Evolutionary conservation across 139 green algal species (phyloP).

Genomic region (Chlorella sp.): DNA sequence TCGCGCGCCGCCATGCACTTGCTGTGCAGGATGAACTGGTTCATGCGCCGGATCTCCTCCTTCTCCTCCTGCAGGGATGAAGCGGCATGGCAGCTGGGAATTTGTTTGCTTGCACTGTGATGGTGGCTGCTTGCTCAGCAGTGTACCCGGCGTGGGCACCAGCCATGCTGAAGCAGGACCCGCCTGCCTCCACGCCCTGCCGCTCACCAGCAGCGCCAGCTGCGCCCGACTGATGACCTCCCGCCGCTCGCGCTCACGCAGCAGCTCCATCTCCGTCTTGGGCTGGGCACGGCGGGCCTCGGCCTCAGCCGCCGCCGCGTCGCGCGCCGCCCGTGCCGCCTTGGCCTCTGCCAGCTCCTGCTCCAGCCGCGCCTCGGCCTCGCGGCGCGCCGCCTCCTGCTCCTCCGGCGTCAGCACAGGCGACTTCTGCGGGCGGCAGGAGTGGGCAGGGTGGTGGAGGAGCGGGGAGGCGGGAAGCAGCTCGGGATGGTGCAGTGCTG

Average conservation of each 20-base stretch:
- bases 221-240: slow-evolving; percentile 28
- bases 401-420: slow-evolving; percentile 5
- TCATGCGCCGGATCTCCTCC: slow-evolving; percentile 35
- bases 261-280: slow-evolving; percentile 28
- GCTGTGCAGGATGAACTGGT: slow-evolving; percentile 32
- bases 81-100: neutral
- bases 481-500: too few species aligned
- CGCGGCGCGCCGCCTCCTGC: neutral
- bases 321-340: neutral
- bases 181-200: neutral
- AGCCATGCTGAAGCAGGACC: neutral
- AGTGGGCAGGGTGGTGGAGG: neutral
- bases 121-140: neutral
- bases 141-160: too few species aligned
- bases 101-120: neutral
- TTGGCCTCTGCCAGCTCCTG: slow-evolving; percentile 20
- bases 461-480: neutral
- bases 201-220: slow-evolving; percentile 9
- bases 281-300: neutral
- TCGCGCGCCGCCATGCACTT: slow-evolving; percentile 35
- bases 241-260: slow-evolving; percentile 10
- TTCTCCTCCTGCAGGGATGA: slow-evolving; percentile 1
- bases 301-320: neutral
- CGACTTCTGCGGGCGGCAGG: neutral
- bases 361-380: neutral